Conservation (phyloP, 2,329 filamentous ascomycete genomes). For the Parafenestella ontariensis region DNA sequence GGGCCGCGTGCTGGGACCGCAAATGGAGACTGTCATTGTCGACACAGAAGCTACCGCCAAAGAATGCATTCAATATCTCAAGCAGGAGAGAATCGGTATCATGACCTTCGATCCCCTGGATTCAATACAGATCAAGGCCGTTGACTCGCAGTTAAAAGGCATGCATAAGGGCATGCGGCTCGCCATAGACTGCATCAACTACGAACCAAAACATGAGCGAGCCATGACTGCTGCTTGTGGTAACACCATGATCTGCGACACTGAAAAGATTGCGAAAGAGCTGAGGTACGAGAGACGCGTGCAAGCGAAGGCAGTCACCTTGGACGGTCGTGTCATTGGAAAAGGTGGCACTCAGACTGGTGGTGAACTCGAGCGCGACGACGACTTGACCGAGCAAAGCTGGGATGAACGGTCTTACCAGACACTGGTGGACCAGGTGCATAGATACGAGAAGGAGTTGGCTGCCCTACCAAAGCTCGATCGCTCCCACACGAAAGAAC, state of each 20-base stretch:
- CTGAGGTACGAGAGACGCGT: constrained; percentile 86
- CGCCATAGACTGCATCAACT: constrained; percentile 96
- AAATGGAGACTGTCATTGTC: constrained; percentile 94
- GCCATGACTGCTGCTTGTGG: constrained; percentile 96
- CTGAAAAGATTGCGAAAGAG: constrained; percentile 82
- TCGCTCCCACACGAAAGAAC: constrained; percentile 77
- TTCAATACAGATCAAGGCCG: constrained; percentile 92
- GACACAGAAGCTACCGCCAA: constrained; percentile 94
- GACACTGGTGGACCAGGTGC: constrained; percentile 76
- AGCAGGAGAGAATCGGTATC: constrained; percentile 84
- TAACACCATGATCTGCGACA: constrained; percentile 93
- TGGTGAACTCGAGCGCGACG: constrained; percentile 73
- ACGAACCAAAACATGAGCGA: constrained; percentile 84
- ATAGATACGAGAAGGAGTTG: constrained; percentile 79
- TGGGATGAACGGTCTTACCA: constrained; percentile 93
- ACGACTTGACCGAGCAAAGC: constrained; percentile 74
- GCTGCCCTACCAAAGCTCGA: constrained; percentile 80
- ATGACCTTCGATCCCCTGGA: constrained; percentile 96
- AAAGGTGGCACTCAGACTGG: constrained; percentile 97
- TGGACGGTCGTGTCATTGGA: constrained; percentile 96
- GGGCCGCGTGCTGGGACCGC: constrained; percentile 86
- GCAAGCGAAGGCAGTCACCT: constrained; percentile 90
- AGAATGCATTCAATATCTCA: constrained; percentile 93
- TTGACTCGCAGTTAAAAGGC: constrained; percentile 89
- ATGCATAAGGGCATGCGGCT: constrained; percentile 82